phyloP scores from a whole-genome alignment of 1,284 basidiomycete genomes.

The Sanghuangporus baumii region DNA sequence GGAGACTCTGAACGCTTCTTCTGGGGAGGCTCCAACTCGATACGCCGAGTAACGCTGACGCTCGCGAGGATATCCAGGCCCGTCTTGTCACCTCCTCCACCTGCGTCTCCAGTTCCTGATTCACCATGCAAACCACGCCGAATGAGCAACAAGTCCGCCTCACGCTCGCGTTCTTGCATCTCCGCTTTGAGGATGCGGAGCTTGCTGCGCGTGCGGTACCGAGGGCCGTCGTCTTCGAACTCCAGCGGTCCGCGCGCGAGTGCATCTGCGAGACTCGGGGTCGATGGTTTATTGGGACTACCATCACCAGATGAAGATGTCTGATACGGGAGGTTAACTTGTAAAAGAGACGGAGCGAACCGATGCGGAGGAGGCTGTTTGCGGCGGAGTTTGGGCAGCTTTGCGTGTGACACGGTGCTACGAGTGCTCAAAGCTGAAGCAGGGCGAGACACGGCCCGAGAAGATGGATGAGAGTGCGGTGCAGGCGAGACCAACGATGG shows the following conservation, averaged over 20 bases:
- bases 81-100: not conserved
- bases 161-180: constrained; percentile 12
- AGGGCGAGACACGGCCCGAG: constrained; percentile 8
- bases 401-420: not conserved
- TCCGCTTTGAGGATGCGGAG: constrained; percentile 6
- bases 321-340: constrained; percentile 2
- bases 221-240: constrained; percentile 11
- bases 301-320: not conserved
- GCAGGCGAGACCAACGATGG: not conserved
- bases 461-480: not conserved
- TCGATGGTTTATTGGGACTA: not conserved
- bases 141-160: constrained; percentile 12
- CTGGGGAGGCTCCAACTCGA: not conserved
- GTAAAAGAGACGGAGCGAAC: constrained; percentile 8
- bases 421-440: constrained; percentile 8
- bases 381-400: not conserved
- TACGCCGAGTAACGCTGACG: constrained; percentile 1
- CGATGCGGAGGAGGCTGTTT: constrained; percentile 4
- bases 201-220: constrained; percentile 15
- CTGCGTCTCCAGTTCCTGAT: not conserved
- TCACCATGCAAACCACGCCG: constrained; percentile 4
- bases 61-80: constrained; percentile 9
- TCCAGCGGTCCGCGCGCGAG: constrained; percentile 13
- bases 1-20: not conserved
- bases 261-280: not conserved